Percentiles rank a stretch among this genome's conserved stretches.
Evolutionary conservation across 768 basidiomycete species (phyloP).

Genomic region (Pisolithus marmoratus): DNA sequence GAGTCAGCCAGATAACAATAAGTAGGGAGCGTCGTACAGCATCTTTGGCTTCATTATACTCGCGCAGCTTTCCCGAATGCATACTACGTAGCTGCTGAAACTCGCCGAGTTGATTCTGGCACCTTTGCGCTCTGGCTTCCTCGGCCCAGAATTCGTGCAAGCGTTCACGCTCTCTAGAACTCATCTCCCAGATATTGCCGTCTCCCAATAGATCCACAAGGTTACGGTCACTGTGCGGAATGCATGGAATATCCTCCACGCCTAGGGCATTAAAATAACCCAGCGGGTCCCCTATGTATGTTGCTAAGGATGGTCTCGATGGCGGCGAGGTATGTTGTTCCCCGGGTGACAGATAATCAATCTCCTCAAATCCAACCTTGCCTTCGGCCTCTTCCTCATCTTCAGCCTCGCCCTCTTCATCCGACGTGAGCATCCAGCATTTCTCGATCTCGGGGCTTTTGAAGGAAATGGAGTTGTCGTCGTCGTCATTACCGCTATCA

Average conservation of each 20-base stretch:
- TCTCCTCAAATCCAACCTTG: neutral
- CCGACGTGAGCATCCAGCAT: constrained; percentile 20
- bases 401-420: too few relatives aligned
- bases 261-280: constrained; percentile 38
- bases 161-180: constrained; percentile 39
- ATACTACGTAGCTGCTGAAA: constrained; percentile 38
- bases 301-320: neutral
- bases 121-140: constrained; percentile 30
- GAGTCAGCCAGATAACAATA: neutral
- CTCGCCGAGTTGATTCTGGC: constrained; percentile 29
- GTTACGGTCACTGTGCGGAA: constrained; percentile 33
- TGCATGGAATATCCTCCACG: constrained; percentile 27
- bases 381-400: neutral
- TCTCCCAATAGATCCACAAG: constrained; percentile 32
- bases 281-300: constrained; percentile 20
- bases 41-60: constrained; percentile 38
- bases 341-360: neutral
- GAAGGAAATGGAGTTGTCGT: neutral
- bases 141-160: constrained; percentile 45
- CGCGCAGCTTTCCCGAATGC: constrained; percentile 35
- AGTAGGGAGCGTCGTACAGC: constrained; percentile 38
- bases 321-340: neutral
- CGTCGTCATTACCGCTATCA: constrained; percentile 10
- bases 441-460: constrained; percentile 22
- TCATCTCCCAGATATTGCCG: constrained; percentile 50